Percentiles rank a stretch among this genome's conserved stretches.
Conservation (phyloP, 2,329 filamentous ascomycete genomes). For the Paraphaeosphaeria minitans region DNA sequence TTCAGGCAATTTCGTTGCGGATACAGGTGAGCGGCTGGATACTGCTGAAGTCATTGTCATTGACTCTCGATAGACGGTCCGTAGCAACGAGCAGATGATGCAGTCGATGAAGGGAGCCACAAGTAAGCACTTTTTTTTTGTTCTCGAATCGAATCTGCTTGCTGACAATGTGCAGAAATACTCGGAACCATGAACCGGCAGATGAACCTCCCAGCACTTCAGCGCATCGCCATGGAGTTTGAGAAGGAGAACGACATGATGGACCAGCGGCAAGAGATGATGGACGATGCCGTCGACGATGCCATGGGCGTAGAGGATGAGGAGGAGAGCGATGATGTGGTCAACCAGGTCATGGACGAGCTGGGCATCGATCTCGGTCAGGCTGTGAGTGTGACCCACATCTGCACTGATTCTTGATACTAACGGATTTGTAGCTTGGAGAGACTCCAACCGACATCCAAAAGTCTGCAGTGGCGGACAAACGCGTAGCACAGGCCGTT, state of each 20-base stretch:
- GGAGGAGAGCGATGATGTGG: constrained; percentile 94
- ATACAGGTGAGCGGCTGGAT: constrained; percentile 72
- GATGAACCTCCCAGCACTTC: constrained; percentile 95
- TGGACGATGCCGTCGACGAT: constrained; percentile 98
- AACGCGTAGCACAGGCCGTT: constrained; percentile 83
- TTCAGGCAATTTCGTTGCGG: constrained; percentile 92
- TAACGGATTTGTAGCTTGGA: constrained; percentile 68
- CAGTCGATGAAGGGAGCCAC: constrained; percentile 99
- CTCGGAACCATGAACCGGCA: constrained; percentile 96
- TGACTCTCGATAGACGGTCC: constrained; percentile 72
- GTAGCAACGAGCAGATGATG: constrained; percentile 99
- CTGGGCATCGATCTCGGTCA: constrained; percentile 93
- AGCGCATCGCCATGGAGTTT: constrained; percentile 98
- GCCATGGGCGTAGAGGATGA: constrained; percentile 90
- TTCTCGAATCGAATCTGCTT: neutral
- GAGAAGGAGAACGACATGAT: constrained; percentile 99
- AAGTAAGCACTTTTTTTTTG: constrained; percentile 21
- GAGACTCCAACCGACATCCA: constrained; percentile 88
- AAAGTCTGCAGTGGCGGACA: constrained; percentile 72
- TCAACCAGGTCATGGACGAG: constrained; percentile 95
- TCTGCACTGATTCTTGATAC: constrained; percentile 4
- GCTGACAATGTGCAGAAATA: constrained; percentile 59
- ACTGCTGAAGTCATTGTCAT: constrained; percentile 8
- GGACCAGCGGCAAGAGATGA: constrained; percentile 99
- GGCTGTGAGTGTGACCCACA: constrained; percentile 65